phyloP scores from a whole-genome alignment of 202 grass and related monocot genomes.

The Sporobolus alterniflorus region DNA sequence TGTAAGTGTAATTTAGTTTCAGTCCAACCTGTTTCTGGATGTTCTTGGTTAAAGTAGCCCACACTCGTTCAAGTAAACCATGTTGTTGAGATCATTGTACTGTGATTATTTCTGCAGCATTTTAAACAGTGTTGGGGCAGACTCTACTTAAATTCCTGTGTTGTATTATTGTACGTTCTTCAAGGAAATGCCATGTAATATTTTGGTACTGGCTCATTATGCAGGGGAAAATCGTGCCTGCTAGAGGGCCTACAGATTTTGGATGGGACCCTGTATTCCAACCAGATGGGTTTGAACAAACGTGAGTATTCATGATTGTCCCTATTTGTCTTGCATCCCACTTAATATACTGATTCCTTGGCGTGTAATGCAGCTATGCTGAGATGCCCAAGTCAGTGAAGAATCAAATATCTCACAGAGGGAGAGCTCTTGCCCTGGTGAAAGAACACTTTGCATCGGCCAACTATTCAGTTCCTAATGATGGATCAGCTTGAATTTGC shows the following conservation, averaged over 20 bases:
- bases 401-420: slow-evolving; percentile 96
- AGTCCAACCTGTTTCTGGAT: neutral
- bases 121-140: neutral
- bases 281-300: slow-evolving; percentile 89
- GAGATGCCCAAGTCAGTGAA: slow-evolving; percentile 93
- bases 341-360: neutral
- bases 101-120: neutral
- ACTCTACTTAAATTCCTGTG: neutral
- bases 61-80: neutral
- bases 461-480: slow-evolving; percentile 53
- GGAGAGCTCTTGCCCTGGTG: slow-evolving; percentile 77
- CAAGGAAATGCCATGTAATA: neutral
- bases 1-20: neutral
- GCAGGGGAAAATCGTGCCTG: slow-evolving; percentile 85
- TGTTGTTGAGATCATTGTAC: neutral
- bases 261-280: slow-evolving; percentile 97
- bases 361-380: slow-evolving; percentile 67
- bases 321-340: neutral
- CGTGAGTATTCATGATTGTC: slow-evolving; percentile 49
- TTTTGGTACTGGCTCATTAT: slow-evolving; percentile 32
- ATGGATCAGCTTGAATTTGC: slow-evolving; percentile 39
- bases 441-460: slow-evolving; percentile 83
- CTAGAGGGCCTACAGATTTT: slow-evolving; percentile 88
- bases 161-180: neutral
- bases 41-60: neutral